Conservation (phyloP, 1,284 basidiomycete genomes). For the Kwoniella shivajii region DNA sequence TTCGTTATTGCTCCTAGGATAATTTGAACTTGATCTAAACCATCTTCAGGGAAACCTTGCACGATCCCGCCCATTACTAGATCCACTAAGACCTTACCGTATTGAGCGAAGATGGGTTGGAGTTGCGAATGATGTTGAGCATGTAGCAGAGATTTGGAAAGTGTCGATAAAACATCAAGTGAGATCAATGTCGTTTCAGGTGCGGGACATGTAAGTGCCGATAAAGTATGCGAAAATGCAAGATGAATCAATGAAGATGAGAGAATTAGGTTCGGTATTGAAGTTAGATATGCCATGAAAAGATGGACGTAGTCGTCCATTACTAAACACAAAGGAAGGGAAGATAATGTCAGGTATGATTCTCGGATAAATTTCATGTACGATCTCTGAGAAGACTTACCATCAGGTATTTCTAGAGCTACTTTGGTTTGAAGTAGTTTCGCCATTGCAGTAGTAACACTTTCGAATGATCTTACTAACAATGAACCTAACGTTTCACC, state of each 20-base stretch:
- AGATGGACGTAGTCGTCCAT: conserved; percentile 93
- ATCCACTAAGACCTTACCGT: conserved; percentile 72
- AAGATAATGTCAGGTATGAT: neutral
- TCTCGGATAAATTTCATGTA: conserved; percentile 6
- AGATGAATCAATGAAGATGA: conserved; percentile 71
- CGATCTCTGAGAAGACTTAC: conserved; percentile 58
- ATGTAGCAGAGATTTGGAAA: conserved; percentile 62
- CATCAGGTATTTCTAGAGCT: conserved; percentile 76
- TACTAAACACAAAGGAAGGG: conserved; percentile 60
- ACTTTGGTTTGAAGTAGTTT: conserved; percentile 66
- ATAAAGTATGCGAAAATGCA: conserved; percentile 73
- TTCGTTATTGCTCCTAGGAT: conserved; percentile 72
- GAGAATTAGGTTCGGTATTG: conserved; percentile 75
- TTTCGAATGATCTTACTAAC: conserved; percentile 71
- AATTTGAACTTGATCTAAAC: conserved; percentile 70
- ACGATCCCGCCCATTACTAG: conserved; percentile 77
- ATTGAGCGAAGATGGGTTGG: conserved; percentile 67
- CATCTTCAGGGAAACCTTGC: conserved; percentile 85
- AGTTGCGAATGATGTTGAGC: conserved; percentile 63
- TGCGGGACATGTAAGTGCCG: conserved; percentile 75
- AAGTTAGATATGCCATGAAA: conserved; percentile 68
- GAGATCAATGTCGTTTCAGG: conserved; percentile 77
- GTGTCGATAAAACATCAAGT: conserved; percentile 76
- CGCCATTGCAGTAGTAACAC: conserved; percentile 70
- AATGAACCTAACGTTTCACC: conserved; percentile 51